phyloP scores from a whole-genome alignment of 208 protist genomes.

The Trichomonas vaginalis region DNA sequence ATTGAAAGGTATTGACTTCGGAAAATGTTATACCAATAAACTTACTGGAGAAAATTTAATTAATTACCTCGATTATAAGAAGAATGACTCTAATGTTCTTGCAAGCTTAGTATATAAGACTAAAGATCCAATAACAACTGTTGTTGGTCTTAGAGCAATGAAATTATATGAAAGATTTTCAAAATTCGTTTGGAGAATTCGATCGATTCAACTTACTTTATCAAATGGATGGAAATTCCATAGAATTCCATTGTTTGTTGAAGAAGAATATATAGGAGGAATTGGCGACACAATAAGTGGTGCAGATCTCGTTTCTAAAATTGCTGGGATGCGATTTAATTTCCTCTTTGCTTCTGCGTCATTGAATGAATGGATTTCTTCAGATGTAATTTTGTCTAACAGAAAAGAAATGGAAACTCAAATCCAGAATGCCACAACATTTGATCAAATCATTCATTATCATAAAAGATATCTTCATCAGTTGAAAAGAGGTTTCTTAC shows the following conservation, averaged over 20 bases:
- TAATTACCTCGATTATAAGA: not conserved
- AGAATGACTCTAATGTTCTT: not conserved
- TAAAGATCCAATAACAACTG: not conserved
- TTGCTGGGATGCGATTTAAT: not conserved
- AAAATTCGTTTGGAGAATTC: not conserved
- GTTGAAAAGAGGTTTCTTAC: not conserved
- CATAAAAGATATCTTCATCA: not conserved
- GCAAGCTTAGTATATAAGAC: not conserved
- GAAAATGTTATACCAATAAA: not conserved
- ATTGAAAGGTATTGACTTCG: not conserved
- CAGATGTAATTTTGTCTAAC: not conserved
- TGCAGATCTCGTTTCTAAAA: not conserved
- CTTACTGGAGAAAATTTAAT: not conserved
- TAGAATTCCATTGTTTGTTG: not conserved
- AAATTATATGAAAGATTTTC: not conserved
- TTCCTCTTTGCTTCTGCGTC: not conserved
- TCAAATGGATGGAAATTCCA: not conserved
- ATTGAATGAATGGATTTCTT: not conserved
- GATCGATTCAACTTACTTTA: not conserved
- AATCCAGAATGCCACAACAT: not conserved
- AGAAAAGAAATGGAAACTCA: not conserved
- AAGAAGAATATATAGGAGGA: not conserved
- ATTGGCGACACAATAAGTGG: not conserved
- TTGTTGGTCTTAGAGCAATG: not conserved
- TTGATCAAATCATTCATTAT: not conserved